phyloP scores from a whole-genome alignment of 495 filamentous ascomycete genomes.

The Xylaria intraflava region DNA sequence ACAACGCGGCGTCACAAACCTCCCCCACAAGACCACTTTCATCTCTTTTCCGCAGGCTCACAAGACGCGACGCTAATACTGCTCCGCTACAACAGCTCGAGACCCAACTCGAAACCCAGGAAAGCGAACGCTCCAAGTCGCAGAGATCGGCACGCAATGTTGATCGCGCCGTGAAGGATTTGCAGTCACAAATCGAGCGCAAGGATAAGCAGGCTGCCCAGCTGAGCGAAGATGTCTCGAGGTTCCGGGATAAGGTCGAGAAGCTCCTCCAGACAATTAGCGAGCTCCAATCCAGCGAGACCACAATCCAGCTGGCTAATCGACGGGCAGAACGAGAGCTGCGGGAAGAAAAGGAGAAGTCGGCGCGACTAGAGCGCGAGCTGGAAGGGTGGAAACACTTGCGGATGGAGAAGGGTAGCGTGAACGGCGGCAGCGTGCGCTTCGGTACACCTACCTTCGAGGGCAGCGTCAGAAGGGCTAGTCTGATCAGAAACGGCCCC shows the following conservation, averaged over 20 bases:
- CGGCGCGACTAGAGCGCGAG: constrained; percentile 76
- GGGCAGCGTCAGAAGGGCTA: constrained; percentile 22
- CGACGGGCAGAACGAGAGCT: constrained; percentile 85
- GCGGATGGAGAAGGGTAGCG: constrained; percentile 52
- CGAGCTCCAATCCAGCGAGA: constrained; percentile 82
- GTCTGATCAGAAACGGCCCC: constrained; percentile 31
- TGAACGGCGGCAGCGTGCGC: constrained; percentile 27
- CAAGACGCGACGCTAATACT: constrained; percentile 20
- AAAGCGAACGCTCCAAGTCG: constrained; percentile 66
- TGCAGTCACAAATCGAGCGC: constrained; percentile 87
- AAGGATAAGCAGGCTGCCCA: constrained; percentile 77
- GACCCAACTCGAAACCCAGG: constrained; percentile 79
- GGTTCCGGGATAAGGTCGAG: constrained; percentile 81
- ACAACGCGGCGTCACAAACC: not conserved
- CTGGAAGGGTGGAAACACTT: constrained; percentile 77
- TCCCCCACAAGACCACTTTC: constrained; percentile 14
- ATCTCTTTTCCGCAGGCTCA: constrained; percentile 18
- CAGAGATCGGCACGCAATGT: constrained; percentile 86
- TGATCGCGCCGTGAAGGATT: constrained; percentile 88
- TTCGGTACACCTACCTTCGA: constrained; percentile 26
- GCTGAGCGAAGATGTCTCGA: constrained; percentile 71
- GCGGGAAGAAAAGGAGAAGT: constrained; percentile 81
- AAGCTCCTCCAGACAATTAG: constrained; percentile 85
- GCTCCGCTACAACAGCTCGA: constrained; percentile 60
- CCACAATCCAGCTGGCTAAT: constrained; percentile 66